phyloP scores from a whole-genome alignment of 2,329 filamentous ascomycete genomes.

The Diaporthe batatas region DNA sequence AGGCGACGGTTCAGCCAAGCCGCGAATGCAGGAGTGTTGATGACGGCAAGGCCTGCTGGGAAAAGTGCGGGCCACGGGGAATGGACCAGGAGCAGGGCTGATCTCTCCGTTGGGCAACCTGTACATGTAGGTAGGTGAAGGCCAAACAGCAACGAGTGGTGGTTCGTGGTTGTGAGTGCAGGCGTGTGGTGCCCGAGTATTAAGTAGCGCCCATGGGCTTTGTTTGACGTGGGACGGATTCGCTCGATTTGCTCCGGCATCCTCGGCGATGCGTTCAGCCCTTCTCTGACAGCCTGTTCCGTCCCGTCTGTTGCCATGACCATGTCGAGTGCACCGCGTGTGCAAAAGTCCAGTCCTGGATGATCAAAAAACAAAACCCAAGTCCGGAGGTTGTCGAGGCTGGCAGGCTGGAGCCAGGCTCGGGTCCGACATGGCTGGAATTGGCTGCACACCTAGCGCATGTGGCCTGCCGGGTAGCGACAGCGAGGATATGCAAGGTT shows the following conservation, averaged over 20 bases:
- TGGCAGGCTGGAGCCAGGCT: not conserved
- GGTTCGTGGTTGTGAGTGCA: not conserved
- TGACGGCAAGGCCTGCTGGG: not conserved
- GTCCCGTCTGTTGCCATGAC: not conserved
- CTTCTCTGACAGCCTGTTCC: not conserved
- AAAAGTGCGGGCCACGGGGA: too few species aligned
- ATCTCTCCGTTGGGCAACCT: too few species aligned
- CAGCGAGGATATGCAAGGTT: conserved; percentile 18
- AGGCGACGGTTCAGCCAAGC: not conserved
- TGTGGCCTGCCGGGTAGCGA: conserved; percentile 4
- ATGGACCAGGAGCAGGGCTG: too few species aligned
- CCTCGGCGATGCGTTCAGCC: not conserved
- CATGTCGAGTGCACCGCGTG: not conserved
- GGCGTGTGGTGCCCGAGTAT: not conserved
- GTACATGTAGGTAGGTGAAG: not conserved
- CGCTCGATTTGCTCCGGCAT: not conserved
- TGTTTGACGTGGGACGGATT: not conserved
- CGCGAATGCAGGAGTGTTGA: too few species aligned
- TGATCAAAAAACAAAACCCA: not conserved
- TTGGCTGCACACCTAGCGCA: not conserved
- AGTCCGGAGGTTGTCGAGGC: not conserved
- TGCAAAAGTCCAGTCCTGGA: not conserved
- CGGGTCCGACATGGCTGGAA: not conserved
- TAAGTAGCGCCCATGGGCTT: not conserved
- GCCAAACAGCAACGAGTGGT: not conserved